A percentile compares a stretch with the other conserved stretches of the same genome.
phyloP scores from a whole-genome alignment of 768 basidiomycete genomes.

The Auriscalpium orientale region DNA sequence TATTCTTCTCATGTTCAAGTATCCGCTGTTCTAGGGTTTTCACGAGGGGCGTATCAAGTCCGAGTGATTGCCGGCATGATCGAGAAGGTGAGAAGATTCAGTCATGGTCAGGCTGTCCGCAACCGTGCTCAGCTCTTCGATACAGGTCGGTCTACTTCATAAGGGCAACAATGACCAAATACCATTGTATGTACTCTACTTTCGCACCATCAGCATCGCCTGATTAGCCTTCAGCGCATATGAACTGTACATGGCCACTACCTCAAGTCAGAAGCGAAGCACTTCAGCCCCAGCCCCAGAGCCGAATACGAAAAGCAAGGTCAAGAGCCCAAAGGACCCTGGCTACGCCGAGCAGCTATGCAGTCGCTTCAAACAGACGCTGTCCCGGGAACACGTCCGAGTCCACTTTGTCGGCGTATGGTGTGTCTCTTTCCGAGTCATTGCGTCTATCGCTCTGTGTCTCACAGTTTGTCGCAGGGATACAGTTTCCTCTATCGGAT shows the following conservation, averaged over 20 bases:
- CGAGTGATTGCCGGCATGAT: conserved; percentile 38
- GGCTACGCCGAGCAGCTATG: too few species aligned
- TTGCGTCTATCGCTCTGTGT: neutral
- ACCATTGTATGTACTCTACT: conserved; percentile 25
- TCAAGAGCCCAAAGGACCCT: too few species aligned
- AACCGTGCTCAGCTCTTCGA: neutral
- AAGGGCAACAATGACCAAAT: conserved; percentile 34
- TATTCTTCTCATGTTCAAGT: neutral
- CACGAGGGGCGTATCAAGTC: conserved; percentile 39
- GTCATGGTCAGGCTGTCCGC: neutral
- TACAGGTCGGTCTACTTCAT: conserved; percentile 33
- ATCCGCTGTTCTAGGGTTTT: conserved; percentile 29
- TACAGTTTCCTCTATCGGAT: conserved; percentile 38
- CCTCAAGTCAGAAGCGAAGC: neutral
- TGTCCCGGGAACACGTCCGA: conserved; percentile 8
- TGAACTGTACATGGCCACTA: conserved; percentile 17
- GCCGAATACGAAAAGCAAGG: too few species aligned
- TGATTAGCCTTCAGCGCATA: conserved; percentile 24
- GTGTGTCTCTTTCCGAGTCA: conserved; percentile 22
- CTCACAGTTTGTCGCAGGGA: conserved; percentile 26
- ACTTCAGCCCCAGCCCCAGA: too few species aligned
- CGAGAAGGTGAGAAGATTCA: conserved; percentile 20
- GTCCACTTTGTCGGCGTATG: conserved; percentile 40
- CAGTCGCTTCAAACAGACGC: too few species aligned
- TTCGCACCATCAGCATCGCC: neutral